Percentiles rank a stretch among this genome's conserved stretches.
Conservation (phyloP, 116 monocot species). For the Thalassia testudinum region DNA sequence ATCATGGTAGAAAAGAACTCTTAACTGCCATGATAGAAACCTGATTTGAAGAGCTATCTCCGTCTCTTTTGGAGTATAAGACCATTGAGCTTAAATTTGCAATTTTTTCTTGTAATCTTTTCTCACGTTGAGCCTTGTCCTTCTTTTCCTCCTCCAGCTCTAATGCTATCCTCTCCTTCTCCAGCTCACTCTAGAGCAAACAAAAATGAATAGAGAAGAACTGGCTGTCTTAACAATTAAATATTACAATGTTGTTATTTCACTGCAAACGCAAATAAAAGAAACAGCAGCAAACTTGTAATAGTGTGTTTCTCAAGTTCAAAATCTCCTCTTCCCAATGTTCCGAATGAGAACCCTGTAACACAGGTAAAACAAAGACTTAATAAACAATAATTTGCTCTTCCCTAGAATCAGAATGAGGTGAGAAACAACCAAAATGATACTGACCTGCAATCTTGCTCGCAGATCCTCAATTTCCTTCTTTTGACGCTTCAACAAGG, state of each 20-base stretch:
- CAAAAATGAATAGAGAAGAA: background rate
- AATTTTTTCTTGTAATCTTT: conserved; percentile 72
- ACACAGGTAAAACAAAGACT: background rate
- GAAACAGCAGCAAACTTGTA: conserved; percentile 39
- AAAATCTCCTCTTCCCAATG: conserved; percentile 86
- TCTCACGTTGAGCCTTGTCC: conserved; percentile 73
- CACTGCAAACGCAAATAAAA: too few species aligned
- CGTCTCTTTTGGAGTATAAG: conserved; percentile 55
- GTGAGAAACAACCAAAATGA: background rate
- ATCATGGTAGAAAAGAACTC: too few species aligned
- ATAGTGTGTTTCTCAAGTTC: conserved; percentile 70
- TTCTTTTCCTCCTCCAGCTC: conserved; percentile 97
- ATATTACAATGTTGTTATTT: too few species aligned
- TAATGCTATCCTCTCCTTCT: conserved; percentile 89
- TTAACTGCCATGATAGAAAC: background rate
- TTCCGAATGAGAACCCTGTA: conserved; percentile 80
- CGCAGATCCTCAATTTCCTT: conserved; percentile 95
- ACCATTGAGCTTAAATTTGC: conserved; percentile 90
- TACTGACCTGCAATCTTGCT: conserved; percentile 51
- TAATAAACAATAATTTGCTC: background rate
- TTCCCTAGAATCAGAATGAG: too few species aligned
- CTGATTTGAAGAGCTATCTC: conserved; percentile 7
- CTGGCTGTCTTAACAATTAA: too few species aligned
- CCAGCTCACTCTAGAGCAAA: conserved; percentile 68
- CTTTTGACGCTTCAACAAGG: conserved; percentile 72